Percentiles rank a stretch among this genome's conserved stretches.
Conservation (phyloP, 2,329 filamentous ascomycete species). For the Pseudocercospora macadamiae region DNA sequence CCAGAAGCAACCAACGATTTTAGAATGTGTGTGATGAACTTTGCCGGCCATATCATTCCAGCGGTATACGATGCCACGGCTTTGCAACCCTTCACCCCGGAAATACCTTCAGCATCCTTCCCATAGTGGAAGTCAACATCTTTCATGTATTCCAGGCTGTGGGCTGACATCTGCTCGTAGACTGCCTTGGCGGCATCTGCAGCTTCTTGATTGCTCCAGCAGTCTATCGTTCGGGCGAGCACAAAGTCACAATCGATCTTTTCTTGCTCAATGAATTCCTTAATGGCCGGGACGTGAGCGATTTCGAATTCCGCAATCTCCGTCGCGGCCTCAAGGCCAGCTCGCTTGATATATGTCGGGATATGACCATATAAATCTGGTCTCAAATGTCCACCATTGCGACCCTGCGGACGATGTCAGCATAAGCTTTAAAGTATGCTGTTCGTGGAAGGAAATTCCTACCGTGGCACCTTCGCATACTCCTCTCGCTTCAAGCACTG, state of each 20-base stretch:
- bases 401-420: conserved; percentile 1
- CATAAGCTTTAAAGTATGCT: background rate
- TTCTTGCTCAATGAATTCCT: conserved; percentile 40
- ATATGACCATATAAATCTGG: conserved; percentile 47
- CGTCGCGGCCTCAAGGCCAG: conserved; percentile 32
- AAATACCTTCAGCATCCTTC: conserved; percentile 23
- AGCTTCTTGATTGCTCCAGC: conserved; percentile 38
- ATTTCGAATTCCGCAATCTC: conserved; percentile 35
- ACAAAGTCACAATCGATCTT: conserved; percentile 48
- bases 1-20: conserved; percentile 53
- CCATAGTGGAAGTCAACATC: conserved; percentile 30
- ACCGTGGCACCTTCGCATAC: conserved; percentile 18
- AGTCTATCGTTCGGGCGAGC: conserved; percentile 43
- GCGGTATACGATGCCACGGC: conserved; percentile 50
- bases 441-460: background rate
- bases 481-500: conserved; percentile 20
- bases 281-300: conserved; percentile 36
- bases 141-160: conserved; percentile 33
- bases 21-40: conserved; percentile 73
- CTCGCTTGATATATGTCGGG: conserved; percentile 29
- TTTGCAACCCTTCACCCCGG: conserved; percentile 40
- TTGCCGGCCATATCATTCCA: conserved; percentile 76
- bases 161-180: conserved; percentile 35
- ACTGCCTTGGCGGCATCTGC: conserved; percentile 37
- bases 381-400: conserved; percentile 36